phyloP scores from a whole-genome alignment of 371 early-diverging fungal genomes.

The Capniomyces stellatus region DNA sequence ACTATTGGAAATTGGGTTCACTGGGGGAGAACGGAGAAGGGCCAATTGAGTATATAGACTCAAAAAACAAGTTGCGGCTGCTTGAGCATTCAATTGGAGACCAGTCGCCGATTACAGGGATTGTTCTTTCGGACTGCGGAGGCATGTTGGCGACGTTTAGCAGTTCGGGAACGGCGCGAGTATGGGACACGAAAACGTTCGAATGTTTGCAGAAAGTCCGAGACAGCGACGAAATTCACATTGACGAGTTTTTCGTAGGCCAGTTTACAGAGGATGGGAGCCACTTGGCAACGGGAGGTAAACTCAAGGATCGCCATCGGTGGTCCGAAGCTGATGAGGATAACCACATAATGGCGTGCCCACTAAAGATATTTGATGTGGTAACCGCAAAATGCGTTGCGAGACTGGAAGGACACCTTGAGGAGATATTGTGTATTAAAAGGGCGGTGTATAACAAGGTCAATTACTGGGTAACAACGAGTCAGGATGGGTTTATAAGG shows the following conservation, averaged over 20 bases:
- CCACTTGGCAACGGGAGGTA: conserved; percentile 45
- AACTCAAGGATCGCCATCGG: conserved; percentile 62
- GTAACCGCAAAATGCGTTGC: conserved; percentile 45
- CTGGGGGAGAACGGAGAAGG: conserved; percentile 13
- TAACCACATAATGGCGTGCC: conserved; percentile 76
- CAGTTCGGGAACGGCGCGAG: conserved; percentile 48
- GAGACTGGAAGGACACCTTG: conserved; percentile 57
- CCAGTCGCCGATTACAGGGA: conserved; percentile 50
- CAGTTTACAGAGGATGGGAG: conserved; percentile 34
- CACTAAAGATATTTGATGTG: conserved; percentile 71
- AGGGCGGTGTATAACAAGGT: conserved; percentile 48
- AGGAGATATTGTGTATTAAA: conserved; percentile 73
- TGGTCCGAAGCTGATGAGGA: conserved; percentile 81
- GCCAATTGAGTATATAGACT: conserved; percentile 39
- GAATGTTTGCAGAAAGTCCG: conserved; percentile 44
- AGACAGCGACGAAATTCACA: conserved; percentile 52
- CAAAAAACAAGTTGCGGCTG: conserved; percentile 36
- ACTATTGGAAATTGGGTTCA: conserved; percentile 28
- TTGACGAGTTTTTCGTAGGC: conserved; percentile 80
- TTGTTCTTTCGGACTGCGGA: conserved; percentile 65
- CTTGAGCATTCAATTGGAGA: conserved; percentile 32
- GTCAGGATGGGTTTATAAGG: conserved; percentile 82
- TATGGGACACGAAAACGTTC: conserved; percentile 65
- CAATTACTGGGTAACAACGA: conserved; percentile 62
- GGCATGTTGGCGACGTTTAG: conserved; percentile 66